Percentiles rank a stretch among this genome's conserved stretches.
These are phyloP conservation scores for Fusarium acutatum DNA, from an alignment of 2,329 filamentous ascomycete species.

Conservation along the genomic window DNA sequence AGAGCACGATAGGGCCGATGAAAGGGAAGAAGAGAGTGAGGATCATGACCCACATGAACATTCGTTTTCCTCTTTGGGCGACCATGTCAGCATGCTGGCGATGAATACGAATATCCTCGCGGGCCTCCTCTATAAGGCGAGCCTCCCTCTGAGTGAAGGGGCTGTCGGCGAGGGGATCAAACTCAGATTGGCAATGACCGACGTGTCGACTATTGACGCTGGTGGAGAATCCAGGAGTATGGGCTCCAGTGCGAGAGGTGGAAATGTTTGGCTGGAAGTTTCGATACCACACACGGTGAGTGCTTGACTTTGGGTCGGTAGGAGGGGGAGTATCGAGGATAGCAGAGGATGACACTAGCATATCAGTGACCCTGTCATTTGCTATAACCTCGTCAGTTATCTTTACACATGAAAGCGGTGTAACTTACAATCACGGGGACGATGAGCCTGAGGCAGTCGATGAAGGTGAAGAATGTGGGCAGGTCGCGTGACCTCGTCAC, in stretches of 20 bases:
- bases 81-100: conserved; percentile 41
- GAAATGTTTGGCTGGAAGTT: conserved; percentile 6
- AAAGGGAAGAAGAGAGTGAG: conserved; percentile 57
- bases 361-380: conserved; percentile 33
- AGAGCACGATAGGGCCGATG: conserved; percentile 54
- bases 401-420: not conserved
- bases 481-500: conserved; percentile 14
- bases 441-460: conserved; percentile 4
- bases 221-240: conserved; percentile 38
- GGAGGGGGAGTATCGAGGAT: conserved; percentile 33
- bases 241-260: conserved; percentile 9
- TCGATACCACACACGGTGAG: conserved; percentile 20
- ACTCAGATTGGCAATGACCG: conserved; percentile 2
- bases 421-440: conserved; percentile 32
- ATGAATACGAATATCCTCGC: conserved; percentile 44
- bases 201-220: conserved; percentile 28
- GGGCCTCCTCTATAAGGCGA: conserved; percentile 44
- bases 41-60: conserved; percentile 51
- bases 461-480: conserved; percentile 21
- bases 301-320: conserved; percentile 4
- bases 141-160: conserved; percentile 43
- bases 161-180: conserved; percentile 19
- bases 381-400: conserved; percentile 22
- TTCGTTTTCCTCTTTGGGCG: conserved; percentile 44
- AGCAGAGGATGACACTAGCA: conserved; percentile 39